A percentile compares a stretch with the other conserved stretches of the same genome.
These are phyloP conservation scores for Porogramme epimiltina DNA, from an alignment of 1,284 basidiomycete genomes.

Conservation along the genomic window DNA sequence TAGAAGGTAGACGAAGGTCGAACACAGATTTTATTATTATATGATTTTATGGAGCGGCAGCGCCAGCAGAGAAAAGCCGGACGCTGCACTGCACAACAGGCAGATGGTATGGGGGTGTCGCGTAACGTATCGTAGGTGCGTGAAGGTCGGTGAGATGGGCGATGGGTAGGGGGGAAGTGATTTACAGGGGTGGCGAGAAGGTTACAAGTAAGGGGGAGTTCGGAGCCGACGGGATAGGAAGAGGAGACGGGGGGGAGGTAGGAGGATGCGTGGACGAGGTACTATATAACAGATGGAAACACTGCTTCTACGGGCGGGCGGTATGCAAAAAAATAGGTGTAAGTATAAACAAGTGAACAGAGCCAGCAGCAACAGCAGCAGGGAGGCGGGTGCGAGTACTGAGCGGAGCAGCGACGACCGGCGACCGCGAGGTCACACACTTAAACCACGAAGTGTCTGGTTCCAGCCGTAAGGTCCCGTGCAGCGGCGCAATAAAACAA, in stretches of 20 bases:
- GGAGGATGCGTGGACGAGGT: neutral
- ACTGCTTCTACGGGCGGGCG: constrained; percentile 8
- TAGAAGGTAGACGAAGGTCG: no score
- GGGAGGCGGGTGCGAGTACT: neutral
- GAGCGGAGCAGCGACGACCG: constrained; percentile 1
- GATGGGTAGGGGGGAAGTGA: constrained; percentile 1
- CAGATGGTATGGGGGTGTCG: constrained; percentile 16
- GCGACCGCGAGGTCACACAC: neutral
- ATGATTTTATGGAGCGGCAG: no score
- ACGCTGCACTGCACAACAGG: neutral
- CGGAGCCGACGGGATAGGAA: neutral
- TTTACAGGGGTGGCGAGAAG: neutral
- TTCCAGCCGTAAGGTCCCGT: neutral
- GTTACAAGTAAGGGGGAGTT: neutral
- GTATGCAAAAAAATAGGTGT: constrained; percentile 10
- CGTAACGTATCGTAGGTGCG: constrained; percentile 23
- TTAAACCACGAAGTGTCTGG: neutral
- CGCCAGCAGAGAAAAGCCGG: no score
- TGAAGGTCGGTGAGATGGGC: constrained; percentile 9
- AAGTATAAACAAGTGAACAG: constrained; percentile 22
- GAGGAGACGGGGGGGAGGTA: neutral
- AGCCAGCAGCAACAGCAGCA: constrained; percentile 6
- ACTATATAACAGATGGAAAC: constrained; percentile 17
- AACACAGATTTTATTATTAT: no score
- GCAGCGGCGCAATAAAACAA: neutral